These are phyloP conservation scores for Combretum micranthum DNA, from an alignment of 345 rosid species.

Conservation along the genomic window DNA sequence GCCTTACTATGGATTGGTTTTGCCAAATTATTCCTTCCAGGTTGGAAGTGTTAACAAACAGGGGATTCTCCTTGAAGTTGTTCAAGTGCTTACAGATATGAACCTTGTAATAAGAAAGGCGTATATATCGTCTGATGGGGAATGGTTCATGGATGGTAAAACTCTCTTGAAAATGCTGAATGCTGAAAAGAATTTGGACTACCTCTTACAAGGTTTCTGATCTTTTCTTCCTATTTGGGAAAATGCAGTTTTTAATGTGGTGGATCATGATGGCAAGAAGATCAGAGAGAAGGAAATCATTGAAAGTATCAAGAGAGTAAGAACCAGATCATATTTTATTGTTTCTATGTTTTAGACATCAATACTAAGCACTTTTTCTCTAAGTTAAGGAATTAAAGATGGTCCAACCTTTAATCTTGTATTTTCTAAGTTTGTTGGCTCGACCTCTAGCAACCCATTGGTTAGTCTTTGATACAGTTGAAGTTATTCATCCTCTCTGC, in stretches of 20 bases:
- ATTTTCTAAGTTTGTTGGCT: no score
- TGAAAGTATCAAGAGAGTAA: constrained; percentile 33
- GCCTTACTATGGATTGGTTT: neutral
- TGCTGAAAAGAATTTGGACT: no score
- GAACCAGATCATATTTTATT: constrained; percentile 1
- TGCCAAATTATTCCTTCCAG: constrained; percentile 9
- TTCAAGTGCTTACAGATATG: constrained; percentile 41
- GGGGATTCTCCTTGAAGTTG: constrained; percentile 41
- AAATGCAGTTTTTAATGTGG: constrained; percentile 47
- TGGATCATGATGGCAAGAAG: constrained; percentile 56
- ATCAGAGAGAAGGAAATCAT: constrained; percentile 53
- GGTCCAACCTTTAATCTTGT: no score
- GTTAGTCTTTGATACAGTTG: no score
- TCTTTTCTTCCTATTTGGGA: neutral
- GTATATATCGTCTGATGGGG: constrained; percentile 45
- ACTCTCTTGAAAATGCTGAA: neutral
- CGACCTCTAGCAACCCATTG: no score
- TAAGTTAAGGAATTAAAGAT: no score
- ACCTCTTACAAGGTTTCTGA: neutral
- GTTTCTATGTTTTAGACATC: neutral
- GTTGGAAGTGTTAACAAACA: constrained; percentile 37
- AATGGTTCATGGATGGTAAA: constrained; percentile 56
- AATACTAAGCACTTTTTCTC: no score
- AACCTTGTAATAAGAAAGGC: constrained; percentile 41
- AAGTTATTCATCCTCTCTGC: no score